Evolutionary conservation across 352 stramenopile species (phyloP).

Genomic region (Aphanomyces stellatus): DNA sequence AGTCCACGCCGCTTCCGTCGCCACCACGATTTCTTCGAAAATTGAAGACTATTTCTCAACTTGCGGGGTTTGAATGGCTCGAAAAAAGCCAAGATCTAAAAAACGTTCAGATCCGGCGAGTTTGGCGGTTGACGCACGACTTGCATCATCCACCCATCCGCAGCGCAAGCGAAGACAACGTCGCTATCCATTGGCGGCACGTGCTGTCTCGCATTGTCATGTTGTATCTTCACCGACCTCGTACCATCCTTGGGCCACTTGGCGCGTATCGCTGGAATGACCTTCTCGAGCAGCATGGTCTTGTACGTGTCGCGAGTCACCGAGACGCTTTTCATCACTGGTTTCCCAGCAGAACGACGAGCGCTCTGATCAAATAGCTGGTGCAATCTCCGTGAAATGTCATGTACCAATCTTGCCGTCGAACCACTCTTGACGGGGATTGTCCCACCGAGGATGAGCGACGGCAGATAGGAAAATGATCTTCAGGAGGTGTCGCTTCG

Average conservation of each 20-base stretch:
- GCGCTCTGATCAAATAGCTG: background rate
- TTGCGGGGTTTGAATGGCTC: slow-evolving; percentile 23
- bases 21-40: background rate
- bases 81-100: slow-evolving; percentile 28
- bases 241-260: slow-evolving; percentile 10
- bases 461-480: background rate
- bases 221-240: too few relatives aligned
- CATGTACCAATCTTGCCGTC: background rate
- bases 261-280: slow-evolving; percentile 19
- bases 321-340: slow-evolving; percentile 13
- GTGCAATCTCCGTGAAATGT: background rate
- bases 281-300: background rate
- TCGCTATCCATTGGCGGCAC: slow-evolving; percentile 19
- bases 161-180: background rate
- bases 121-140: slow-evolving; percentile 24
- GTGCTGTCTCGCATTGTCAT: slow-evolving; percentile 26
- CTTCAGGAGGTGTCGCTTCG: background rate
- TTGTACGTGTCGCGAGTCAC: slow-evolving; percentile 19
- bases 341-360: background rate
- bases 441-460: background rate
- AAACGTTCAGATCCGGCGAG: slow-evolving; percentile 26
- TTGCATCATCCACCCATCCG: slow-evolving; percentile 23
- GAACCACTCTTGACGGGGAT: background rate
- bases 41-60: background rate
- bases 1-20: background rate